These are phyloP conservation scores for Phalaenopsis equestris DNA, from an alignment of 106 monocot genomes.

Conservation along the genomic window DNA sequence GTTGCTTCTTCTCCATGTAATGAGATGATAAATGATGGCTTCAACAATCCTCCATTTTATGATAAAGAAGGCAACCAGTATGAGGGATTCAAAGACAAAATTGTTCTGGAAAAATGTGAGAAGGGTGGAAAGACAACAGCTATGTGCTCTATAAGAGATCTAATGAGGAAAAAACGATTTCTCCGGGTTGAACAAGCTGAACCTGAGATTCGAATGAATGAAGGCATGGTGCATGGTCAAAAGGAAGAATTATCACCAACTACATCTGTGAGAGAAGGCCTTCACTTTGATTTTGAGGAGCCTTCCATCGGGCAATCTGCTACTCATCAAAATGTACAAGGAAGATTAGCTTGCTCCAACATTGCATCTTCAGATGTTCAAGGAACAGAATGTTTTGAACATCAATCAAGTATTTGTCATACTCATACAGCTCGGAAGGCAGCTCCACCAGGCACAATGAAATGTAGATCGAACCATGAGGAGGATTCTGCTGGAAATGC, in stretches of 20 bases:
- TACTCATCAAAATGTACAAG: conserved; percentile 8
- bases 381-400: conserved; percentile 1
- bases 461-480: neutral
- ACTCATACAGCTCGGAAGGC: neutral
- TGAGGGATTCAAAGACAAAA: conserved; percentile 9
- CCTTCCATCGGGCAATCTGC: neutral
- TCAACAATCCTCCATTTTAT: conserved; percentile 15
- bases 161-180: conserved; percentile 65
- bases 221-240: neutral
- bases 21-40: conserved; percentile 11
- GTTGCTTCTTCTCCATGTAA: conserved; percentile 2
- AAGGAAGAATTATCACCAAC: conserved; percentile 3
- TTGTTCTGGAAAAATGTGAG: neutral
- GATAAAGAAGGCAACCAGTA: conserved; percentile 1
- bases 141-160: conserved; percentile 52
- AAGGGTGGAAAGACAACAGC: conserved; percentile 9
- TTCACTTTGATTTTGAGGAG: neutral
- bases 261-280: neutral
- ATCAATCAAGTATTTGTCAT: neutral
- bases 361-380: neutral
- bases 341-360: neutral
- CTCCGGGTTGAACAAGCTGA: conserved; percentile 30
- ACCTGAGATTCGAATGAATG: neutral
- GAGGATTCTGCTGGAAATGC: neutral
- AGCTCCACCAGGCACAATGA: neutral